Conservation (phyloP, 345 rosid species). For the Pseudoturritis turrita region DNA sequence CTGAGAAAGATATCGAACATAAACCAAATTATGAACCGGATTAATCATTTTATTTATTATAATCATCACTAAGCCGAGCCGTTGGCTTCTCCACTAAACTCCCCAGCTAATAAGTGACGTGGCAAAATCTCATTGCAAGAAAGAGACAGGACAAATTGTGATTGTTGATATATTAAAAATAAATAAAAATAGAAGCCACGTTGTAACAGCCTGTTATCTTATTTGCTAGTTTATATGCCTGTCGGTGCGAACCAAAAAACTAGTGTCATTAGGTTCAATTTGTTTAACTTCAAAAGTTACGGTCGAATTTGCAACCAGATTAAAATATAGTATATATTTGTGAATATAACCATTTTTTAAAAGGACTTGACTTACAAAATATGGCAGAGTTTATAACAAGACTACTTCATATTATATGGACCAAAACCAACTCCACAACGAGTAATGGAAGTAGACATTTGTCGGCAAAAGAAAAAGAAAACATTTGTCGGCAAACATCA, state of each 20-base stretch:
- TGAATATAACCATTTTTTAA: too few relatives aligned
- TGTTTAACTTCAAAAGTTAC: neutral
- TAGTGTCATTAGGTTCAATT: neutral
- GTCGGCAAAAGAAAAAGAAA: neutral
- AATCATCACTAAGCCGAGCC: slow-evolving; percentile 1
- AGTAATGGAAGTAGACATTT: neutral
- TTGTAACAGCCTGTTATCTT: slow-evolving; percentile 24
- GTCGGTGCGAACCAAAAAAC: slow-evolving; percentile 17
- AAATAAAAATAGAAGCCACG: neutral
- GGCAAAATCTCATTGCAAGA: neutral
- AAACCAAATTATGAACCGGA: too few relatives aligned
- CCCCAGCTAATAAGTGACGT: slow-evolving; percentile 15
- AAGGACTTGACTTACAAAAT: too few relatives aligned
- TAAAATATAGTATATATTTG: neutral
- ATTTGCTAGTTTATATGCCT: neutral
- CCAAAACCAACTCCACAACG: slow-evolving; percentile 11
- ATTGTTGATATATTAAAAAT: neutral
- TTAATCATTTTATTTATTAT: too few relatives aligned
- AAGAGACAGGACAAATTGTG: slow-evolving; percentile 16
- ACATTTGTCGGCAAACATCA: slow-evolving; percentile 23
- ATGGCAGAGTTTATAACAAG: neutral
- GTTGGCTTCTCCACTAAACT: neutral
- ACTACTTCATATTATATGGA: neutral
- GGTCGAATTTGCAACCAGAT: neutral
- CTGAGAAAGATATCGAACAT: too few relatives aligned